Conservation (phyloP, 2,329 filamentous ascomycete species). For the Leptographium procerum region DNA sequence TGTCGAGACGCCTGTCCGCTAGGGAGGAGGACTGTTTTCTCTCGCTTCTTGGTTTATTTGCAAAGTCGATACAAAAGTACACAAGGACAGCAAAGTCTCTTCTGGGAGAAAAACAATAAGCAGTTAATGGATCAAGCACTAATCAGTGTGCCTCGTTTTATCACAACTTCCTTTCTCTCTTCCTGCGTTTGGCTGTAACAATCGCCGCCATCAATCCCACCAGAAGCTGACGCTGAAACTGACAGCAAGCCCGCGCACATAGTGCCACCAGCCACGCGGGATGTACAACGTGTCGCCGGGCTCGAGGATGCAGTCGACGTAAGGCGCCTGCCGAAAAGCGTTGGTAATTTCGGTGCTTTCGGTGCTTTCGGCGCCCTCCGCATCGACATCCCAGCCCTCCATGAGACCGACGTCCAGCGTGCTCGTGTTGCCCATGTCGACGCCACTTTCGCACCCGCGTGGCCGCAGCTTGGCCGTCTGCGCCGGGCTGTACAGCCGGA, state of each 20-base stretch:
- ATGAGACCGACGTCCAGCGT: slow-evolving; percentile 61
- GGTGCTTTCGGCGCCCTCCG: slow-evolving; percentile 15
- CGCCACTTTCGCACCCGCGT: slow-evolving; percentile 50
- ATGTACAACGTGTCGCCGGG: slow-evolving; percentile 83
- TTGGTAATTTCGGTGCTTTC: slow-evolving; percentile 15
- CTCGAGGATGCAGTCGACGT: slow-evolving; percentile 65
- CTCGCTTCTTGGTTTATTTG: too few species aligned
- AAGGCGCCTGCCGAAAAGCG: slow-evolving; percentile 46
- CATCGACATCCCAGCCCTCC: slow-evolving; percentile 43
- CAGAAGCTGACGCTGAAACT: slow-evolving; percentile 97
- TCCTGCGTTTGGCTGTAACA: too few species aligned
- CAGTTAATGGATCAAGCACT: too few species aligned
- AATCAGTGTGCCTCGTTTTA: too few species aligned
- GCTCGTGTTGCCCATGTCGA: slow-evolving; percentile 92
- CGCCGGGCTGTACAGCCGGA: slow-evolving; percentile 71
- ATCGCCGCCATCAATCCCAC: slow-evolving; percentile 55
- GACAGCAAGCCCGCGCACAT: slow-evolving; percentile 71
- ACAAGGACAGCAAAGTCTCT: too few species aligned
- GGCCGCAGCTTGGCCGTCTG: slow-evolving; percentile 48
- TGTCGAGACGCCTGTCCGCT: too few species aligned
- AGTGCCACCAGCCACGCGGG: slow-evolving; percentile 96
- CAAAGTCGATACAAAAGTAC: too few species aligned
- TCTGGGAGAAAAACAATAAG: too few species aligned
- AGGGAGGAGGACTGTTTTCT: too few species aligned
- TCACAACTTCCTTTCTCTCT: neutral